Conservation (phyloP, 176 grass and related monocot genomes). For the Avena atlantica region DNA sequence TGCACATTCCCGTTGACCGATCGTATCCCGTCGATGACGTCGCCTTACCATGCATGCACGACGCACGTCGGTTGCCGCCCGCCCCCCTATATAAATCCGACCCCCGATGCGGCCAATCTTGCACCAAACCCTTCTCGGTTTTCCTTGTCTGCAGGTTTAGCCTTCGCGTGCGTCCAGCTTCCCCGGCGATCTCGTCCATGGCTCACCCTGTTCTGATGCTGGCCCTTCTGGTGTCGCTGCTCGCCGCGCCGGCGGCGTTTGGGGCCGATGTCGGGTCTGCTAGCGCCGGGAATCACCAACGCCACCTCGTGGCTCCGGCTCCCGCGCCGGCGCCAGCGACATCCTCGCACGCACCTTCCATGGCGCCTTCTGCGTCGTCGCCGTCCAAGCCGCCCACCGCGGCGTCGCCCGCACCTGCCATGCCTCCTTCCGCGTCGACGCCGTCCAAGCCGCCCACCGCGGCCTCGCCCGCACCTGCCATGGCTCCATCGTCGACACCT, state of each 20-base stretch:
- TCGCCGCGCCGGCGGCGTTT: neutral
- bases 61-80: conserved; percentile 1
- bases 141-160: neutral
- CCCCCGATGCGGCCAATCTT: neutral
- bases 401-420: neutral
- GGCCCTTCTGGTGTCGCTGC: neutral
- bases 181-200: neutral
- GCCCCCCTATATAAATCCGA: neutral
- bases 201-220: neutral
- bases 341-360: neutral
- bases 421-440: neutral
- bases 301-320: neutral
- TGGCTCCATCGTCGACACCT: neutral
- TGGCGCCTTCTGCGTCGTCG: neutral
- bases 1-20: neutral
- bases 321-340: neutral
- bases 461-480: neutral
- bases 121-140: neutral
- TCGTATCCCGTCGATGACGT: neutral
- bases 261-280: neutral
- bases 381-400: neutral
- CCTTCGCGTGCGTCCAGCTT: neutral
- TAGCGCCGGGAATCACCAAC: neutral
- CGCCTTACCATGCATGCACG: neutral
- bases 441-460: neutral